A percentile compares a stretch with the other conserved stretches of the same genome.
Conservation (phyloP, 768 basidiomycete genomes). For the Hygrophoropsis aurantiaca region DNA sequence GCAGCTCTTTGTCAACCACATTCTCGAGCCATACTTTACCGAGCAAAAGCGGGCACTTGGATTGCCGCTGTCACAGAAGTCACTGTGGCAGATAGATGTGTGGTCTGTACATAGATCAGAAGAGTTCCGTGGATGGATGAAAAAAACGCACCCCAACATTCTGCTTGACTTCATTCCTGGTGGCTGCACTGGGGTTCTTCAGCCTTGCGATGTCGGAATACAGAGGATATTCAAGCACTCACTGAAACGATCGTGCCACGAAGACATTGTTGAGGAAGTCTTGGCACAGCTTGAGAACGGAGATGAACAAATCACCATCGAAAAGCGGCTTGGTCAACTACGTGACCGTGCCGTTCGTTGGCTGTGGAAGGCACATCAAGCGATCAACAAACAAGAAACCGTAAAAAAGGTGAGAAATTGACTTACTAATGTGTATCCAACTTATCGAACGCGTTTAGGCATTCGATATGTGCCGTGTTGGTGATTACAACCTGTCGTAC, state of each 20-base stretch:
- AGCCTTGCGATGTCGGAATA: slow-evolving; percentile 35
- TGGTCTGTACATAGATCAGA: slow-evolving; percentile 38
- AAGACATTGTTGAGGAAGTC: slow-evolving; percentile 10
- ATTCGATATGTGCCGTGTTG: too few relatives aligned
- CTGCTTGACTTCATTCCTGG: slow-evolving; percentile 30
- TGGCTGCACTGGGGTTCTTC: slow-evolving; percentile 28
- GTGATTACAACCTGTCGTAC: too few relatives aligned
- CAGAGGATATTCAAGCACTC: slow-evolving; percentile 14
- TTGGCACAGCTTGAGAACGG: too few relatives aligned
- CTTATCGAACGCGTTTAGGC: too few relatives aligned
- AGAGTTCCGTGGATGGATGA: slow-evolving; percentile 36
- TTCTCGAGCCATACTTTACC: slow-evolving; percentile 31
- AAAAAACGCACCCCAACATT: slow-evolving; percentile 26
- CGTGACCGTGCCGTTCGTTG: too few relatives aligned
- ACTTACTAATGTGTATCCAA: too few relatives aligned
- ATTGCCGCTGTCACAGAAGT: slow-evolving; percentile 19
- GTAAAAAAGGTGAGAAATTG: too few relatives aligned
- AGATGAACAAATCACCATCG: too few relatives aligned
- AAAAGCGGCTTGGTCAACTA: too few relatives aligned
- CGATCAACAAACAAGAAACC: too few relatives aligned
- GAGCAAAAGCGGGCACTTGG: too few relatives aligned
- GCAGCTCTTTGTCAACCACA: slow-evolving; percentile 26
- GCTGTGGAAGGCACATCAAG: too few relatives aligned
- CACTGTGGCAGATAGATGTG: slow-evolving; percentile 31
- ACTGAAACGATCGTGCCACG: slow-evolving; percentile 7